Evolutionary conservation across 306 rosid species (phyloP), one percentile per base, ranked within the genome.

Genomic region (Vigna radiata): DNA sequence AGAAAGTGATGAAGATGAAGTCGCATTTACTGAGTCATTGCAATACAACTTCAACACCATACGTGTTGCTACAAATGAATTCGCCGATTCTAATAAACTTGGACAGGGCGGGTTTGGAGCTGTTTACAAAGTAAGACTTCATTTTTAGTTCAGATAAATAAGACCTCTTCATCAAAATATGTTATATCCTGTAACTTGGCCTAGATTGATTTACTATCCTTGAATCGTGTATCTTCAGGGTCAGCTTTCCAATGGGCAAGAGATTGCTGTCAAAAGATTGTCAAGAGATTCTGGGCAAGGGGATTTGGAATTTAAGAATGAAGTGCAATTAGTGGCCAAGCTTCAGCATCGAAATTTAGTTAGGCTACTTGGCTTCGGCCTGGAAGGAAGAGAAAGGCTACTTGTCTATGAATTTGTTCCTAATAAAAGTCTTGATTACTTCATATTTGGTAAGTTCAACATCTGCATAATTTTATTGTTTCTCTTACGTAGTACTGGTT

Each of bases 21-120:
- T 80, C 7, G 17, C 54, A 25, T 36, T 36, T 6, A 3, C 3
- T 1, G 87, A 80, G 47, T 1, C 72, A 18, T n/a, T 73, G 5
- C 83, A 77, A 59, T 60, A 77, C 25, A 7, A 66, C 29, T 77
- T 71, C 13, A 43, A 77, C 31, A 84, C 77, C 73, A 66, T 84
- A 17, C 18, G 76, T 43, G 44, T 21, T 17, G 80, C 87, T 31
- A 84, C 82, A 31, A 31, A 59, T 44, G 52, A 81, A 19, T 84
- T 84, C 5, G 61, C 80, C 3, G 36, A 59, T 50, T 29, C 49
- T 14, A 47, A 47, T 47, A 47, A 47, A 47, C 52, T 47, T 47
- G 52, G 52, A 47, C 49, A 84, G 49, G 85, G 85, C 1, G 87
- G 85, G 53, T 84, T 81, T 37, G 85, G 85, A 12, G 4, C 52